phyloP scores from a whole-genome alignment of 1,284 basidiomycete species.

The Gomphus bonarii region DNA sequence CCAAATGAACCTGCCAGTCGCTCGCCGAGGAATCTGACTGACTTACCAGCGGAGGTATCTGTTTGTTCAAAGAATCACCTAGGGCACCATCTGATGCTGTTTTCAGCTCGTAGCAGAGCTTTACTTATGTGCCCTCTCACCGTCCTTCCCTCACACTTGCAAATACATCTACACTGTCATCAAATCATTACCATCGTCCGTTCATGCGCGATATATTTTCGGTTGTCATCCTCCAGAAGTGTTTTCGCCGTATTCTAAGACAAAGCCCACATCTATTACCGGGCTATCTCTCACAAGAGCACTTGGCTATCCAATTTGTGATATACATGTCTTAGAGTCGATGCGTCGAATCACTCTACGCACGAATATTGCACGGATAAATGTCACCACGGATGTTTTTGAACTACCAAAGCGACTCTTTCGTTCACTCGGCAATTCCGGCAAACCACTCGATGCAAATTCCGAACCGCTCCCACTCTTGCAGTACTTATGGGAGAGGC shows the following conservation, averaged over 20 bases:
- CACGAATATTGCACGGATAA: background rate
- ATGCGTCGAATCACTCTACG: conserved; percentile 27
- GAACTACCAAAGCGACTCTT: conserved; percentile 59
- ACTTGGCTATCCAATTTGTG: conserved; percentile 59
- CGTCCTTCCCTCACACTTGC: conserved; percentile 45
- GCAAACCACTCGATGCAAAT: conserved; percentile 16
- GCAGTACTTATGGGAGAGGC: conserved; percentile 31
- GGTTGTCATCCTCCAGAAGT: conserved; percentile 18
- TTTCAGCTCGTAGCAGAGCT: conserved; percentile 65
- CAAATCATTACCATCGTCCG: conserved; percentile 36
- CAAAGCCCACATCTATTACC: conserved; percentile 12
- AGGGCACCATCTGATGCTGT: conserved; percentile 16
- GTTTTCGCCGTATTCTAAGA: conserved; percentile 13
- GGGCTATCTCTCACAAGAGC: conserved; percentile 32
- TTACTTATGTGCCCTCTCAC: conserved; percentile 54
- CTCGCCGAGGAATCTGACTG: background rate
- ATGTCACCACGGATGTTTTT: conserved; percentile 15
- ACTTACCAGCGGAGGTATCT: conserved; percentile 38
- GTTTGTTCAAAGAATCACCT: background rate
- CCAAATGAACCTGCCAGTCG: background rate
- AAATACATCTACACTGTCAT: conserved; percentile 42
- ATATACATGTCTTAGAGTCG: conserved; percentile 39
- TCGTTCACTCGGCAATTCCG: conserved; percentile 26
- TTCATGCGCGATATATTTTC: conserved; percentile 52
- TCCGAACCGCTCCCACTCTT: conserved; percentile 49